Percentiles rank a stretch among this genome's conserved stretches.
Evolutionary conservation across 306 rosid genomes (phyloP).

Genomic region (Vigna radiata): DNA sequence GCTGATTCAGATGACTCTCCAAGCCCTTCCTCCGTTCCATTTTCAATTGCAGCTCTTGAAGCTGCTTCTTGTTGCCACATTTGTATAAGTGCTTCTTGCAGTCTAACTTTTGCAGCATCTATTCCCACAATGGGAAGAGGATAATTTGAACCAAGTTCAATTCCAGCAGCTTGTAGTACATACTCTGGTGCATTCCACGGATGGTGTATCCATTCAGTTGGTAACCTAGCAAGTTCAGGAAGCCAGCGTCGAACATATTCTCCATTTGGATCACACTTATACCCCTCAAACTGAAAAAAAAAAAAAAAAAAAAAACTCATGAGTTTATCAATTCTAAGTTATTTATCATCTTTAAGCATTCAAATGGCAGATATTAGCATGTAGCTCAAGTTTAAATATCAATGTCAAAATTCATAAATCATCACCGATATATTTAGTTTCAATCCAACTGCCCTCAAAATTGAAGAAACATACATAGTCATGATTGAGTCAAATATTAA

Average conservation of each 20-base stretch:
- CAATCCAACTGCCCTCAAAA: neutral
- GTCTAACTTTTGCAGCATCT: constrained; percentile 78
- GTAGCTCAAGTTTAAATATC: neutral
- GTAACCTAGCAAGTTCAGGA: constrained; percentile 87
- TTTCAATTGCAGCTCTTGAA: constrained; percentile 79
- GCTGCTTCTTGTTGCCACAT: constrained; percentile 95
- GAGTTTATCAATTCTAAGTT: constrained; percentile 30
- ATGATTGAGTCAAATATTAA: neutral
- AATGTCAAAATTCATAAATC: neutral
- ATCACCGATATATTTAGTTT: neutral
- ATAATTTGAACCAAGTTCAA: constrained; percentile 89
- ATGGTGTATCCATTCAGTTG: constrained; percentile 97
- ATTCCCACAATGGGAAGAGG: constrained; percentile 89
- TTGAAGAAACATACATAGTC: constrained; percentile 5
- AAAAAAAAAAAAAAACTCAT: constrained; percentile 35
- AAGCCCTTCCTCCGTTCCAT: constrained; percentile 92
- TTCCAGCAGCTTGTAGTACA: constrained; percentile 91
- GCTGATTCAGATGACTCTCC: constrained; percentile 83
- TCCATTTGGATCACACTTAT: constrained; percentile 84
- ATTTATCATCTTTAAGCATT: constrained; percentile 40
- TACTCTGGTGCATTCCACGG: constrained; percentile 96
- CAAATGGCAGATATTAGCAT: constrained; percentile 27
- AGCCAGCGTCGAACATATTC: constrained; percentile 97
- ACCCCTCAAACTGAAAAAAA: constrained; percentile 78
- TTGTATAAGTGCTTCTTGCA: constrained; percentile 76